phyloP scores from a whole-genome alignment of 176 grass and related monocot species.

The Stipa capillata region DNA sequence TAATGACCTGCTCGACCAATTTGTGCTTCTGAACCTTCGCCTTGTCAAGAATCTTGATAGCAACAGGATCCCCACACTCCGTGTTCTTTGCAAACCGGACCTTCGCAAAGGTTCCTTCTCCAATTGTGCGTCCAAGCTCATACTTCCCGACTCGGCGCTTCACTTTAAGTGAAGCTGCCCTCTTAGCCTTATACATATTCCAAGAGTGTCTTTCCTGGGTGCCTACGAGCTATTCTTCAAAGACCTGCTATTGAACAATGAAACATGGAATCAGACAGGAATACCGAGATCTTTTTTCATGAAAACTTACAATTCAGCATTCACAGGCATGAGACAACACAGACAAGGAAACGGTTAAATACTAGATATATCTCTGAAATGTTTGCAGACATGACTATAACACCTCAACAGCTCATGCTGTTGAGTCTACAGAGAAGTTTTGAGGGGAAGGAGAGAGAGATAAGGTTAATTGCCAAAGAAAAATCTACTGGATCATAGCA shows the following conservation, averaged over 20 bases:
- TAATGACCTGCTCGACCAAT: constrained; percentile 64
- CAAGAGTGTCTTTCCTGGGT: background rate
- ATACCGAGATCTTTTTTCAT: background rate
- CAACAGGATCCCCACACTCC: constrained; percentile 56
- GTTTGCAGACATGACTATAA: background rate
- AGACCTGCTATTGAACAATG: background rate
- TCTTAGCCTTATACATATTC: constrained; percentile 54
- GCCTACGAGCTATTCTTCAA: background rate
- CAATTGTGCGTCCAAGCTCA: constrained; percentile 73
- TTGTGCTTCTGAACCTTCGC: constrained; percentile 75
- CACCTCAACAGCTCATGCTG: background rate
- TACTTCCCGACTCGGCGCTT: constrained; percentile 73
- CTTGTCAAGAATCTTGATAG: constrained; percentile 91
- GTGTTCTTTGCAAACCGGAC: constrained; percentile 69
- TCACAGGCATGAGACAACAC: background rate
- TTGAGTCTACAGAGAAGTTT: background rate
- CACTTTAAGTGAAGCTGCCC: constrained; percentile 36
- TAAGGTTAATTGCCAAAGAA: background rate
- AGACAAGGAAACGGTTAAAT: background rate
- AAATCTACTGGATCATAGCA: background rate
- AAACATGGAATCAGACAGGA: background rate
- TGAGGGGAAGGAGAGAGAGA: background rate
- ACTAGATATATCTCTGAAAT: background rate
- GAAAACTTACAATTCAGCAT: background rate
- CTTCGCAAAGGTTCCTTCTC: constrained; percentile 82